Evolutionary conservation across 2,329 filamentous ascomycete genomes (phyloP).

Genomic region (Teratosphaeria epicoccoides): DNA sequence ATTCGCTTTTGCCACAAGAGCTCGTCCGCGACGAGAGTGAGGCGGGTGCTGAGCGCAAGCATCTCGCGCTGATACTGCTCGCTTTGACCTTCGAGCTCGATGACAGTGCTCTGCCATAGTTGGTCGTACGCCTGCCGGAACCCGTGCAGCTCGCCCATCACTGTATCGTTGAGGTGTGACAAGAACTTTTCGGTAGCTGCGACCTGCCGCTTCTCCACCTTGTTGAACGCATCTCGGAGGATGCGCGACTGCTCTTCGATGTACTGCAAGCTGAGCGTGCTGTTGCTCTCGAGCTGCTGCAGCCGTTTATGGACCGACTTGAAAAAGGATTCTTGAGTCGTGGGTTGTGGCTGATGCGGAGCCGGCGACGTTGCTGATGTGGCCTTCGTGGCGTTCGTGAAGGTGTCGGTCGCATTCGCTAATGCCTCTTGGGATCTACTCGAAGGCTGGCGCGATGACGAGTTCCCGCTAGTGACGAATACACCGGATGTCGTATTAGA

Average conservation of each 20-base stretch:
- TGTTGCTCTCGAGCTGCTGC: slow-evolving; percentile 82
- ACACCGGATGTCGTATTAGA: neutral
- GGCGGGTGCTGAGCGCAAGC: slow-evolving; percentile 64
- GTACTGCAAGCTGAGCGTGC: slow-evolving; percentile 84
- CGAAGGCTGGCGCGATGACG: neutral
- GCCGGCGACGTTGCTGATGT: slow-evolving; percentile 13
- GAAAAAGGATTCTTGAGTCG: slow-evolving; percentile 95
- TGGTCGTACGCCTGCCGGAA: slow-evolving; percentile 86
- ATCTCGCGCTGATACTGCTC: slow-evolving; percentile 77
- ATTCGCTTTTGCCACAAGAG: slow-evolving; percentile 76
- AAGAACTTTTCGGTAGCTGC: slow-evolving; percentile 75
- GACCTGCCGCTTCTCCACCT: slow-evolving; percentile 78
- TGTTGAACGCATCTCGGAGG: slow-evolving; percentile 73
- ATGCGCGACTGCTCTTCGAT: slow-evolving; percentile 93
- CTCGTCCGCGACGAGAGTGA: slow-evolving; percentile 89
- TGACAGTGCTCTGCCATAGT: slow-evolving; percentile 89
- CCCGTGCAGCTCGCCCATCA: slow-evolving; percentile 66
- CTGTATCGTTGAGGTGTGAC: slow-evolving; percentile 74
- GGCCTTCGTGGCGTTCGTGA: neutral
- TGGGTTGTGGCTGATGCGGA: slow-evolving; percentile 48
- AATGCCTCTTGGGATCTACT: neutral
- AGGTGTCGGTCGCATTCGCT: neutral
- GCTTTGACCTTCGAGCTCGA: slow-evolving; percentile 80
- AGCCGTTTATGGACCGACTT: slow-evolving; percentile 91
- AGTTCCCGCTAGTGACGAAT: neutral